A percentile compares a stretch with the other conserved stretches of the same genome.
phyloP scores from a whole-genome alignment of 2,329 filamentous ascomycete genomes.

The Myotisia sp. region DNA sequence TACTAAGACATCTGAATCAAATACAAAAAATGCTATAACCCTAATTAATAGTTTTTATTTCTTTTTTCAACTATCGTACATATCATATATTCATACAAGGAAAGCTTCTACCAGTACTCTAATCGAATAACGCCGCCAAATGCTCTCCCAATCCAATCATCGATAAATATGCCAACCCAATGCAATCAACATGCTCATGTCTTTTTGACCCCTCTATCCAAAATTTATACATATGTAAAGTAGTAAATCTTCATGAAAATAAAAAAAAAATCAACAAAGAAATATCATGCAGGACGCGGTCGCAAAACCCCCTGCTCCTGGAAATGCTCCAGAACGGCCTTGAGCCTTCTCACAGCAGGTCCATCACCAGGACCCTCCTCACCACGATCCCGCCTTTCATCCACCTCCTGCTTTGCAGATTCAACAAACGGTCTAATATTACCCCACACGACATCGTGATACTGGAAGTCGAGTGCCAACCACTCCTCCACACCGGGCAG shows the following conservation, averaged over 20 bases:
- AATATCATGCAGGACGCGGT: no score
- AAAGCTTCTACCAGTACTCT: no score
- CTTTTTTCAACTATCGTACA: no score
- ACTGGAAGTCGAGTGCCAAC: constrained; percentile 11
- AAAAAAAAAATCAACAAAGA: no score
- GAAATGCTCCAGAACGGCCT: constrained; percentile 12
- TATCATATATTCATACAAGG: no score
- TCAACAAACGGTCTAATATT: constrained; percentile 10
- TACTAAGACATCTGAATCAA: no score
- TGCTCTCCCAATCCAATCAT: background rate
- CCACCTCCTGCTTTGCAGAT: constrained; percentile 12
- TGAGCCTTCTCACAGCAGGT: constrained; percentile 12
- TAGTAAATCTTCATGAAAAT: no score
- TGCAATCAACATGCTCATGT: background rate
- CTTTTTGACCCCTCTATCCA: background rate
- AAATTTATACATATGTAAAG: no score
- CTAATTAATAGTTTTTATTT: no score
- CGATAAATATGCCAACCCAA: background rate
- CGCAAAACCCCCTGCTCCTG: constrained; percentile 4
- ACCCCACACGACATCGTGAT: constrained; percentile 13
- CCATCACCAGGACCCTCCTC: constrained; percentile 8
- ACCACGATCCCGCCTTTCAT: constrained; percentile 5
- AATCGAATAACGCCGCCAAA: no score
- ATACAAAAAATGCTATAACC: no score
- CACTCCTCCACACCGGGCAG: constrained; percentile 13